Evolutionary conservation across 495 filamentous ascomycete genomes (phyloP).

Genomic region (Penicillium waksmanii): DNA sequence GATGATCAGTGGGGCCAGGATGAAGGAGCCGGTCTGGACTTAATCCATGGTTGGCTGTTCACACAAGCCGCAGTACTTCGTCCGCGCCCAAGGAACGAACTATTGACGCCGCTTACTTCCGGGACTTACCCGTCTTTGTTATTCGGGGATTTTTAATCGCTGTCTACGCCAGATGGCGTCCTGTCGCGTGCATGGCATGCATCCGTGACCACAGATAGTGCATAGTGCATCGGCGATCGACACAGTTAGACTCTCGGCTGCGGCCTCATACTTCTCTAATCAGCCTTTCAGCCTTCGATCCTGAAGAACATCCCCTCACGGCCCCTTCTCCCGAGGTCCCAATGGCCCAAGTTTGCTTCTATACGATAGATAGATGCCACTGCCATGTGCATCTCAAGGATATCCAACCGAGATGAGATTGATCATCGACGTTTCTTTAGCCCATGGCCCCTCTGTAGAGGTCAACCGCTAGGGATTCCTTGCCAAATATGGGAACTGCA

Average conservation of each 20-base stretch:
- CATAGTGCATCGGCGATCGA: not conserved
- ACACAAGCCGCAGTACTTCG: not conserved
- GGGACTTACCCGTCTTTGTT: not conserved
- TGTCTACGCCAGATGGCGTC: not conserved
- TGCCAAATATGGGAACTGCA: not conserved
- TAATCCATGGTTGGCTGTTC: not conserved
- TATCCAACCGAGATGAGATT: not conserved
- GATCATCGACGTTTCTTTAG: not conserved
- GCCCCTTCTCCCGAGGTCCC: not conserved
- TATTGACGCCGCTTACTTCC: slow-evolving; percentile 2
- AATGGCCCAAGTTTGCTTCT: not conserved
- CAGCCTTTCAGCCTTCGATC: not conserved
- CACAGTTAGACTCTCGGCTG: not conserved
- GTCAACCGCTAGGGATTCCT: not conserved
- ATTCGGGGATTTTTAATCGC: not conserved
- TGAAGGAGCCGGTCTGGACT: not conserved
- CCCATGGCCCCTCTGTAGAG: not conserved
- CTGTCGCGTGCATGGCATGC: not conserved
- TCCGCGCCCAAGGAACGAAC: slow-evolving; percentile 1
- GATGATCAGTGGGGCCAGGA: not conserved
- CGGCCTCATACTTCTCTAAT: slow-evolving; percentile 4
- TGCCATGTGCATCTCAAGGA: not conserved
- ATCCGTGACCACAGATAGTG: not conserved
- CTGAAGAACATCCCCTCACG: not conserved
- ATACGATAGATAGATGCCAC: not conserved